A percentile compares a stretch with the other conserved stretches of the same genome.
Conservation (phyloP, 768 basidiomycete species). For the Scleroderma bovista region DNA sequence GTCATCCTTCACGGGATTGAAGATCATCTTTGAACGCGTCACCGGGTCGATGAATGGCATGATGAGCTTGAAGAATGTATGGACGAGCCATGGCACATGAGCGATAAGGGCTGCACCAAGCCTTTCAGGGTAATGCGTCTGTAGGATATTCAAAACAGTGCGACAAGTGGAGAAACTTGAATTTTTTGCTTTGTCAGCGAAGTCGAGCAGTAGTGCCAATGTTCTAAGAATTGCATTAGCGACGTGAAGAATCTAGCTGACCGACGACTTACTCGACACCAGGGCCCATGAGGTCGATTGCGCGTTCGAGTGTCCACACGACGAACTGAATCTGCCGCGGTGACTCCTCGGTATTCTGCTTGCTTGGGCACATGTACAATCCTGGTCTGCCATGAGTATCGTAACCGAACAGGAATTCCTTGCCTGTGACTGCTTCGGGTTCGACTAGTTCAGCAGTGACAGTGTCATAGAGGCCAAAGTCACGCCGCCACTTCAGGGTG, state of each 20-base stretch:
- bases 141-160: slow-evolving; percentile 56
- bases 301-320: slow-evolving; percentile 75
- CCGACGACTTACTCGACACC: slow-evolving; percentile 60
- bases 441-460: slow-evolving; percentile 61
- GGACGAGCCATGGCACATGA: slow-evolving; percentile 77
- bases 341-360: slow-evolving; percentile 73
- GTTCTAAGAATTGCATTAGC: slow-evolving; percentile 37
- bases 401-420: slow-evolving; percentile 73
- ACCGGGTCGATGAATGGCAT: slow-evolving; percentile 80
- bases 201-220: slow-evolving; percentile 70
- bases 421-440: slow-evolving; percentile 79
- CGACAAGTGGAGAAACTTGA: slow-evolving; percentile 37
- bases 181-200: slow-evolving; percentile 63
- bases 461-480: slow-evolving; percentile 64
- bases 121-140: slow-evolving; percentile 83
- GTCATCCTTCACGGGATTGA: slow-evolving; percentile 48
- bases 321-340: slow-evolving; percentile 65
- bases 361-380: slow-evolving; percentile 60
- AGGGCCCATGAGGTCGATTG: slow-evolving; percentile 70
- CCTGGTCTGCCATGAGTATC: slow-evolving; percentile 61
- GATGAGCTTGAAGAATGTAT: slow-evolving; percentile 72
- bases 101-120: slow-evolving; percentile 69
- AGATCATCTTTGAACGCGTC: slow-evolving; percentile 68
- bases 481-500: slow-evolving; percentile 76
- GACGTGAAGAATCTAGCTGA: background rate